phyloP scores from a whole-genome alignment of 106 monocot species.

The Chionographis japonica region DNA sequence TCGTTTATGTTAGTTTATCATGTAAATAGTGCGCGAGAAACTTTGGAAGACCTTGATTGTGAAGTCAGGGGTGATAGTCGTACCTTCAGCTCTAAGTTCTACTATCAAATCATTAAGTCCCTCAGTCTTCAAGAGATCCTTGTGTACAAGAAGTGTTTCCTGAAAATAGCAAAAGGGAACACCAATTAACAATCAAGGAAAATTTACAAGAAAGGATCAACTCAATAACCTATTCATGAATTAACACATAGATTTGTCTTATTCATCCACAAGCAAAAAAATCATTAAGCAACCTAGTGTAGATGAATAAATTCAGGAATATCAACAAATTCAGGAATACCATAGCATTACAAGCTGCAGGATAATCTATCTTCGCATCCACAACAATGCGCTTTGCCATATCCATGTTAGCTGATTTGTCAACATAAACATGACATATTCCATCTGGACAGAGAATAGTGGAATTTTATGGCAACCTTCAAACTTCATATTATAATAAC shows the following conservation, averaged over 20 bases:
- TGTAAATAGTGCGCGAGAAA: background rate
- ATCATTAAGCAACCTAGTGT: background rate
- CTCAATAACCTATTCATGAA: background rate
- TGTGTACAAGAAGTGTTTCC: constrained; percentile 88
- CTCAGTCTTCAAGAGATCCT: constrained; percentile 48
- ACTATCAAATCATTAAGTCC: constrained; percentile 48
- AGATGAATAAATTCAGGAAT: background rate
- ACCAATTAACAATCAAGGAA: background rate
- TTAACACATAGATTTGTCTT: too few relatives aligned
- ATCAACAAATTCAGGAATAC: constrained; percentile 25
- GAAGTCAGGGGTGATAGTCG: background rate
- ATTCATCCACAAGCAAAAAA: too few relatives aligned
- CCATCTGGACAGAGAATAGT: constrained; percentile 54
- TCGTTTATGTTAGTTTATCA: background rate
- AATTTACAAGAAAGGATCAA: background rate
- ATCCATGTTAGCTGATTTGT: constrained; percentile 79
- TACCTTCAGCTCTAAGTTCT: constrained; percentile 71
- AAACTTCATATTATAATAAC: background rate
- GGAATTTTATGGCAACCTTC: background rate
- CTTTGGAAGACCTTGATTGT: background rate
- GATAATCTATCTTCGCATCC: constrained; percentile 96
- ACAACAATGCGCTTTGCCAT: constrained; percentile 80
- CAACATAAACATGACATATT: constrained; percentile 94
- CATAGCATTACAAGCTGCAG: constrained; percentile 99
- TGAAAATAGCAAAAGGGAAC: constrained; percentile 11